A percentile compares a stretch with the other conserved stretches of the same genome.
These are phyloP conservation scores for Vitis hybrid DNA, from an alignment of 177 flowering plant species.

Conservation along the genomic window DNA sequence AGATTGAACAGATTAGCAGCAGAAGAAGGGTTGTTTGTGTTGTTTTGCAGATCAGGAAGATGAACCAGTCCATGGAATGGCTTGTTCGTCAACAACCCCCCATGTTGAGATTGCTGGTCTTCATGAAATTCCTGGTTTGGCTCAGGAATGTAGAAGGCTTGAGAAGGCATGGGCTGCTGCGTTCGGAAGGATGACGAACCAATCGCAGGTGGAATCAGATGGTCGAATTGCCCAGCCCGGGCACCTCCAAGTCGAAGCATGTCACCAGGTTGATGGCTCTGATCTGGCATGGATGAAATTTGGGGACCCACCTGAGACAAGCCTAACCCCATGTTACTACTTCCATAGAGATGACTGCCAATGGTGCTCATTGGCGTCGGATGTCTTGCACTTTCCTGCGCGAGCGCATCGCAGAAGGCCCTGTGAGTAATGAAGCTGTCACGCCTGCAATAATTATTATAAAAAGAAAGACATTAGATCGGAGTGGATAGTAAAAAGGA, in stretches of 20 bases:
- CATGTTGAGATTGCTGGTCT: conserved; percentile 32
- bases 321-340: conserved; percentile 42
- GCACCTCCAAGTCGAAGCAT: conserved; percentile 47
- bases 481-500: too few relatives aligned
- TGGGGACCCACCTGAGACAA: conserved; percentile 52
- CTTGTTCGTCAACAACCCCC: conserved; percentile 33
- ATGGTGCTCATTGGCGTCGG: conserved; percentile 51
- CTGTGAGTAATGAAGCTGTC: conserved; percentile 88
- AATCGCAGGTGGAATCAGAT: conserved; percentile 31
- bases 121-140: conserved; percentile 39
- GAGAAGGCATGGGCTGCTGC: conserved; percentile 23
- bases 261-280: conserved; percentile 29
- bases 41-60: conserved; percentile 48
- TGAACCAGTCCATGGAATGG: conserved; percentile 62
- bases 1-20: conserved; percentile 54
- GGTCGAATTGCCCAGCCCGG: conserved; percentile 32
- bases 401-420: conserved; percentile 92
- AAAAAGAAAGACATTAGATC: conserved; percentile 1
- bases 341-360: conserved; percentile 51
- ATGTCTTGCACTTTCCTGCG: conserved; percentile 77
- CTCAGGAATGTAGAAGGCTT: conserved; percentile 35
- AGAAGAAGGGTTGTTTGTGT: conserved; percentile 24
- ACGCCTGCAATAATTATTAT: conserved; percentile 34
- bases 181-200: conserved; percentile 23
- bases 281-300: conserved; percentile 45